phyloP scores from a whole-genome alignment of 2,329 filamentous ascomycete species.

The Aspergillus japonicus region DNA sequence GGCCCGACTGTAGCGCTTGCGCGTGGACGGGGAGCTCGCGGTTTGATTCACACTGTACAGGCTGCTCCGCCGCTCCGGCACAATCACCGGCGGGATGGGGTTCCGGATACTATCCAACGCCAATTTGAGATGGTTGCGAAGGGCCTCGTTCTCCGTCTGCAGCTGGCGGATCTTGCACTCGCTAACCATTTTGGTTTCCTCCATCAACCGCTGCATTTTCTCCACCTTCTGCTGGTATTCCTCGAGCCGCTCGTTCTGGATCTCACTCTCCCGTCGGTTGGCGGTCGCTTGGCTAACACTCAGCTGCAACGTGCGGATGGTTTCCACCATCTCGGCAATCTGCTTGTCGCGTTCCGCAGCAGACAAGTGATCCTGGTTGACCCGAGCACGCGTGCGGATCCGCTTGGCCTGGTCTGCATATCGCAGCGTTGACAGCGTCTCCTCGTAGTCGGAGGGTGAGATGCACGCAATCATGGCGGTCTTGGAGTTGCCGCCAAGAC shows the following conservation, averaged over 20 bases:
- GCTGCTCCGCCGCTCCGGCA: slow-evolving; percentile 36
- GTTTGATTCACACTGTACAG: slow-evolving; percentile 55
- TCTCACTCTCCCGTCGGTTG: slow-evolving; percentile 71
- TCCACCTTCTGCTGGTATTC: slow-evolving; percentile 91
- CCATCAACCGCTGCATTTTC: slow-evolving; percentile 92
- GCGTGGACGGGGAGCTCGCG: slow-evolving; percentile 55
- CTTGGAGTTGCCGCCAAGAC: slow-evolving; percentile 92
- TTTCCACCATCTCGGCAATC: slow-evolving; percentile 91
- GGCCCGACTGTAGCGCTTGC: slow-evolving; percentile 40
- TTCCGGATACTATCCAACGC: slow-evolving; percentile 85
- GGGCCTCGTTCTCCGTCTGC: slow-evolving; percentile 84
- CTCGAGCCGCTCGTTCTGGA: slow-evolving; percentile 80
- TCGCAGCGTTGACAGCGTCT: slow-evolving; percentile 90
- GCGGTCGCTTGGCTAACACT: slow-evolving; percentile 62
- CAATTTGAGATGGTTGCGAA: slow-evolving; percentile 82
- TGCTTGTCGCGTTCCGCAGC: slow-evolving; percentile 92
- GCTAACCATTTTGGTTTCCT: slow-evolving; percentile 83
- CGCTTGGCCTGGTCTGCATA: slow-evolving; percentile 98
- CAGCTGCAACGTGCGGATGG: slow-evolving; percentile 82
- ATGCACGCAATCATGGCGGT: slow-evolving; percentile 99
- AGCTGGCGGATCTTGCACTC: slow-evolving; percentile 92
- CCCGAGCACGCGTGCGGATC: slow-evolving; percentile 88
- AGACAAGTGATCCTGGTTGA: slow-evolving; percentile 93
- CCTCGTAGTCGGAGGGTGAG: slow-evolving; percentile 91
- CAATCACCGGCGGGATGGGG: slow-evolving; percentile 65